Percentiles rank a stretch among this genome's conserved stretches.
Evolutionary conservation across 2,329 filamentous ascomycete species (phyloP).

Genomic region (Teratosphaeria pseudoeucalypti): DNA sequence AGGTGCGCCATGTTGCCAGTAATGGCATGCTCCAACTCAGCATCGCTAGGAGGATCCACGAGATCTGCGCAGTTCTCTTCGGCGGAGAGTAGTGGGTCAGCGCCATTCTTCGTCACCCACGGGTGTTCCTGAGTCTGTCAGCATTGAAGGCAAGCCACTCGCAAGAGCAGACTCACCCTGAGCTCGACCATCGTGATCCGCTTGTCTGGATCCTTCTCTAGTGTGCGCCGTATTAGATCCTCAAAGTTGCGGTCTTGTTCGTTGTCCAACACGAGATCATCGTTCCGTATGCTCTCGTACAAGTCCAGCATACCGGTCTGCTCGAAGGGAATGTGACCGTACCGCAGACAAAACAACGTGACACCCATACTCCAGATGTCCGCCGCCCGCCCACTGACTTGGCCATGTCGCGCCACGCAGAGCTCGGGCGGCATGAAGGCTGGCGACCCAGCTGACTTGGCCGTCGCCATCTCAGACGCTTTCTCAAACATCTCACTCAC

Average conservation of each 20-base stretch:
- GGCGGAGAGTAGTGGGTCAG: constrained; percentile 64
- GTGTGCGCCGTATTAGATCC: constrained; percentile 60
- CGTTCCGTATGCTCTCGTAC: constrained; percentile 75
- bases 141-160: constrained; percentile 1
- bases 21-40: constrained; percentile 83
- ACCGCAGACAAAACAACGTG: constrained; percentile 83
- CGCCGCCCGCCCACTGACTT: constrained; percentile 77
- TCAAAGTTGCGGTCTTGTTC: constrained; percentile 58
- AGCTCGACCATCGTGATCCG: constrained; percentile 75
- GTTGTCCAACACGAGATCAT: constrained; percentile 51
- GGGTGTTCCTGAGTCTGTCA: constrained; percentile 59
- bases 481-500: constrained; percentile 98
- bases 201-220: constrained; percentile 77
- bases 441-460: constrained; percentile 87
- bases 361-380: constrained; percentile 99
- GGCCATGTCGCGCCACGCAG: constrained; percentile 74
- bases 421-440: constrained; percentile 91
- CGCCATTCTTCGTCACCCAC: constrained; percentile 79
- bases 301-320: constrained; percentile 69
- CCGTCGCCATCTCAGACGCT: constrained; percentile 73
- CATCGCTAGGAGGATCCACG: constrained; percentile 74
- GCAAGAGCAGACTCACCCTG: constrained; percentile 48
- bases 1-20: constrained; percentile 82
- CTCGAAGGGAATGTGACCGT: constrained; percentile 81
- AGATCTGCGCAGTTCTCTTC: constrained; percentile 79